Evolutionary conservation across 1,284 basidiomycete genomes (phyloP).

Genomic region (Ganoderma boninense): DNA sequence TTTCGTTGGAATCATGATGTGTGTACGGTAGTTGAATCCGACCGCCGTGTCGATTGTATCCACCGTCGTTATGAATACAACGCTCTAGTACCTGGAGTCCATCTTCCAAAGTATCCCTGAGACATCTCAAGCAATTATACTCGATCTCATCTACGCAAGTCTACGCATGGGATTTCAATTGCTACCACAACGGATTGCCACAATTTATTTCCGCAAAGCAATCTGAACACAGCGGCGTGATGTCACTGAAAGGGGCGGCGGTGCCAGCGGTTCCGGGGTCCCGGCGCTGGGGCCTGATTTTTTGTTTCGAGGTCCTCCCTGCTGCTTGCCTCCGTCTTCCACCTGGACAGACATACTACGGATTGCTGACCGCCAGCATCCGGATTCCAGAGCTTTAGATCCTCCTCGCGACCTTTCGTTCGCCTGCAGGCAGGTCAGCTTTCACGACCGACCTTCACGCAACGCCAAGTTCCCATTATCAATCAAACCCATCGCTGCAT

Average conservation of each 20-base stretch:
- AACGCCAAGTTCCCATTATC: constrained; percentile 55
- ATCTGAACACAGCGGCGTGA: constrained; percentile 13
- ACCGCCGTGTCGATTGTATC: background rate
- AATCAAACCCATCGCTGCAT: constrained; percentile 53
- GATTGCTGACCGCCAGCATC: constrained; percentile 47
- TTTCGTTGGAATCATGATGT: background rate
- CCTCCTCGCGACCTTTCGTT: constrained; percentile 55
- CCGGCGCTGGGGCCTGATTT: constrained; percentile 38
- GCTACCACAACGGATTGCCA: no score
- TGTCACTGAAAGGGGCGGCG: constrained; percentile 23
- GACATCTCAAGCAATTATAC: no score
- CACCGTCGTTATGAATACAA: background rate
- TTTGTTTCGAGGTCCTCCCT: constrained; percentile 38
- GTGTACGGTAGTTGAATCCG: no score
- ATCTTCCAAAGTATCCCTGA: no score
- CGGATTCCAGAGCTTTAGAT: constrained; percentile 37
- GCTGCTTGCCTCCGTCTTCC: constrained; percentile 43
- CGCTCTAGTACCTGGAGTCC: no score
- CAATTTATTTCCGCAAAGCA: background rate
- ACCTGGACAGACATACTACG: constrained; percentile 45
- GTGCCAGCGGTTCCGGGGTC: constrained; percentile 37
- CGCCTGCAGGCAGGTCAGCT: constrained; percentile 91
- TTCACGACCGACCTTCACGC: constrained; percentile 78
- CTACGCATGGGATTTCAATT: no score
- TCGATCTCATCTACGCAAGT: no score